Evolutionary conservation across 2,329 filamentous ascomycete species (phyloP).

Genomic region (Talaromyces sp.): DNA sequence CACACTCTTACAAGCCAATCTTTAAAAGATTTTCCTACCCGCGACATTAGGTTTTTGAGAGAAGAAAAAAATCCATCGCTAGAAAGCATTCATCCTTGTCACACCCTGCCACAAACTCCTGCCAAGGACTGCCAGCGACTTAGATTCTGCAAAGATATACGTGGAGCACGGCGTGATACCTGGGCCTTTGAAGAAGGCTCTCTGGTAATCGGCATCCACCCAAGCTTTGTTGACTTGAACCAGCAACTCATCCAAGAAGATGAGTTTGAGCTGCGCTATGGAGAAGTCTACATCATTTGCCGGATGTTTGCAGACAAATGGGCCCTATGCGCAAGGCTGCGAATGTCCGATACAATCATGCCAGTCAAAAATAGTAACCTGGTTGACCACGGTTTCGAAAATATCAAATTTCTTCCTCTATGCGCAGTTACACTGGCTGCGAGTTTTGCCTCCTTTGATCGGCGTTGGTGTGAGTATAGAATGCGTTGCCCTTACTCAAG

Average conservation of each 20-base stretch:
- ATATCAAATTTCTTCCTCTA: conserved; percentile 26
- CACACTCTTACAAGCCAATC: conserved; percentile 2
- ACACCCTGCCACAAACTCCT: conserved; percentile 15
- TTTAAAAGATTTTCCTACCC: neutral
- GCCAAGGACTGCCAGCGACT: conserved; percentile 17
- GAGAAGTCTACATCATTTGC: conserved; percentile 26
- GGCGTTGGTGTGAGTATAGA: conserved; percentile 14
- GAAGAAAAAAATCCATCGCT: neutral
- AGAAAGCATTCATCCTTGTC: conserved; percentile 1
- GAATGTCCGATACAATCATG: conserved; percentile 13
- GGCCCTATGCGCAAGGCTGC: conserved; percentile 26
- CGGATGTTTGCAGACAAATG: conserved; percentile 29
- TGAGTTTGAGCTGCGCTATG: conserved; percentile 22
- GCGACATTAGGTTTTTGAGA: neutral
- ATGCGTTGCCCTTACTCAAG: neutral
- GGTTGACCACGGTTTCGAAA: conserved; percentile 3
- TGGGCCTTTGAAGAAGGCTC: conserved; percentile 27
- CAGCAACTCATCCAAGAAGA: conserved; percentile 16
- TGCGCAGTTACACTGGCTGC: conserved; percentile 27
- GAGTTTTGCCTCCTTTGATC: conserved; percentile 22
- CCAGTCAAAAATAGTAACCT: neutral
- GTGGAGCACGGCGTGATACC: conserved; percentile 16
- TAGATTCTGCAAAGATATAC: conserved; percentile 21
- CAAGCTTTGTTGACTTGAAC: conserved; percentile 17
- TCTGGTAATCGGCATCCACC: conserved; percentile 22